Base-by-base conservation (phyloP, 805 yeast genomes). In the Yamadazyma sp. region DNA sequence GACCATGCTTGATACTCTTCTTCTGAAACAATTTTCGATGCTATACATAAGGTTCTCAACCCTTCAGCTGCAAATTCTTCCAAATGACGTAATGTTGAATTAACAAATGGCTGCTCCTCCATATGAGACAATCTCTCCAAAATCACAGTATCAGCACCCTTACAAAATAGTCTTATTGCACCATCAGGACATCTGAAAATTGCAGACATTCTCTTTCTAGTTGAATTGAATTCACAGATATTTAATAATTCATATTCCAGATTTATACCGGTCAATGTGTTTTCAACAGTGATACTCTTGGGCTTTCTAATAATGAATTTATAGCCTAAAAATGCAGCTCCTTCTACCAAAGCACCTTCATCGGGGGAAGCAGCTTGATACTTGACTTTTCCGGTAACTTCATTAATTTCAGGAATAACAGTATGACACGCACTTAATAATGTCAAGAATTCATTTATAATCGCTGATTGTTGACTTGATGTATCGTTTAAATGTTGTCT, bases 321-420 rank as follows among this genome's bases (percentile, higher is more conserved):
- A 55, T 83, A 93, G 0, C 97, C 98, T 30, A 91, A 65, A 51
- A 69, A 70, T 0, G 97, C 93, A 12, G 96, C 98, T 39, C 99
- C 99, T 50, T 89, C 88, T 2, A 93, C 99, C 42, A 93, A 70
- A 0, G 99, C 99, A 33, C 98, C 98, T 67, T 94, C 98, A 65
- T 93, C 99, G 0, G 98, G 98, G 0, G 98, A 89, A 0, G 98
- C 96, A 1, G 99, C 98, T 62, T 93, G 99, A 57, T 94, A 93
- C 56, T 86, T 89, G 44, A 93, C 80, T 2, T 70, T 48, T 0
- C 84, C 86, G 3, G 58, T 53, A 38, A 65, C 67, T 1, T 70
- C 79, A 41, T 71, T 73, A 13, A 75, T 66, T 57, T 93, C 98
- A 0, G 99, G 99, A 43, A 93, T 93, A 26, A 93, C 99, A 0